Evolutionary conservation across 2,329 filamentous ascomycete genomes (phyloP).

Genomic region (Cercospora sojina): DNA sequence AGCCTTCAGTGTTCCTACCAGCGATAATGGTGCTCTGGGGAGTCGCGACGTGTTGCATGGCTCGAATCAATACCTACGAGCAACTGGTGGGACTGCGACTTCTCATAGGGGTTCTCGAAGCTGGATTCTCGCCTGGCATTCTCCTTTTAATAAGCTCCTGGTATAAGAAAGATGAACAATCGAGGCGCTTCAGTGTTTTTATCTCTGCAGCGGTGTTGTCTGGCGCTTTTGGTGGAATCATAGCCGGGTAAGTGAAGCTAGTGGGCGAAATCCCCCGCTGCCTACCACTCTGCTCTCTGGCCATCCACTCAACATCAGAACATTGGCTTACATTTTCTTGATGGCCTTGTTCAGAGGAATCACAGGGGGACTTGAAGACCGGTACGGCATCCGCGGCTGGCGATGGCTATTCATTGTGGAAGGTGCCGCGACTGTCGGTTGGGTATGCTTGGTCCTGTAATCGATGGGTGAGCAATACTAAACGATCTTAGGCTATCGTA

Average conservation of each 20-base stretch:
- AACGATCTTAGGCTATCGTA: constrained; percentile 38
- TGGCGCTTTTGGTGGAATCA: constrained; percentile 52
- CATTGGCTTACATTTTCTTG: no score
- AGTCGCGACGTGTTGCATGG: constrained; percentile 50
- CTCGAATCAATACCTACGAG: constrained; percentile 48
- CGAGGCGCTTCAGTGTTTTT: constrained; percentile 60
- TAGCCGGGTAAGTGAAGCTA: constrained; percentile 41
- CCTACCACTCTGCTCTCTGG: no score
- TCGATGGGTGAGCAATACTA: no score
- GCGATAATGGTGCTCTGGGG: constrained; percentile 58
- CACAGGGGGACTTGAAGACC: constrained; percentile 41
- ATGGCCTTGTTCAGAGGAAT: no score
- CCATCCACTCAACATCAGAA: no score
- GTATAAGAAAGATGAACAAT: constrained; percentile 60
- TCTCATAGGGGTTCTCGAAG: constrained; percentile 56
- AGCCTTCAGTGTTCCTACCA: constrained; percentile 53
- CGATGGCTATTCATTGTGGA: constrained; percentile 46
- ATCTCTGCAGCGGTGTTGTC: constrained; percentile 58
- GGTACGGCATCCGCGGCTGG: constrained; percentile 44
- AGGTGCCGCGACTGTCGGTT: constrained; percentile 47
- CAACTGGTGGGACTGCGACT: constrained; percentile 55
- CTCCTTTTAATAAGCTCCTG: constrained; percentile 58
- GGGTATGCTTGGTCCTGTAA: constrained; percentile 15
- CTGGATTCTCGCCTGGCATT: constrained; percentile 57
- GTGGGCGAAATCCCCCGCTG: no score